Conservation (phyloP, 2,329 filamentous ascomycete species). For the Tolypocladium sp. region DNA sequence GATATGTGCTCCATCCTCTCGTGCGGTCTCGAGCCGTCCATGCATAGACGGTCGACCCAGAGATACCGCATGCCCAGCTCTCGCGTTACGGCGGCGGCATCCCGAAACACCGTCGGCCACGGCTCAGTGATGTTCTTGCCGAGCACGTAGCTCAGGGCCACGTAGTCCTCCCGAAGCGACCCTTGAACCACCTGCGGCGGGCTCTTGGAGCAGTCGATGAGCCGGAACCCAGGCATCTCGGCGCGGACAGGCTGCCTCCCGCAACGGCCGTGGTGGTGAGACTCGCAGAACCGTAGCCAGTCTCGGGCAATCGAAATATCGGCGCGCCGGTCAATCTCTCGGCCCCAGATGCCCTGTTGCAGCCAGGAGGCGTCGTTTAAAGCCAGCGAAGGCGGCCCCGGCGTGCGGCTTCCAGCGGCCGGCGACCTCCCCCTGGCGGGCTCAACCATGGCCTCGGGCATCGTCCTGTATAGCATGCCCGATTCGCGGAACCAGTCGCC, state of each 20-base stretch:
- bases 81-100: conserved; percentile 20
- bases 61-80: conserved; percentile 23
- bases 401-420: conserved; percentile 2
- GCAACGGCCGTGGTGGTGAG: conserved; percentile 22
- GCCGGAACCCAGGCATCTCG: conserved; percentile 20
- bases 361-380: conserved; percentile 11
- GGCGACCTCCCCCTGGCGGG: conserved; percentile 8
- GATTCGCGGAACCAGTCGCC: conserved; percentile 21
- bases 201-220: conserved; percentile 22
- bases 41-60: conserved; percentile 29
- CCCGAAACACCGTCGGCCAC: conserved; percentile 22
- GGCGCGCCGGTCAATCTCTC: conserved; percentile 17
- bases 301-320: conserved; percentile 20
- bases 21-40: conserved; percentile 13
- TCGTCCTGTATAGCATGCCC: conserved; percentile 23
- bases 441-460: conserved; percentile 16
- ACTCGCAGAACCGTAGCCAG: conserved; percentile 24
- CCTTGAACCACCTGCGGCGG: conserved; percentile 19
- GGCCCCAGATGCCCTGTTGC: conserved; percentile 23
- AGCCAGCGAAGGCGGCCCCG: conserved; percentile 3
- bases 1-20: conserved; percentile 20
- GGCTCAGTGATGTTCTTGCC: conserved; percentile 14
- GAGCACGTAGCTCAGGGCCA: conserved; percentile 26
- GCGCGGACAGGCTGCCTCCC: conserved; percentile 13
- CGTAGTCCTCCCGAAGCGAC: conserved; percentile 18